Base-by-base conservation (phyloP, 2,329 filamentous ascomycete genomes). In the Teratosphaeria nubilosa region DNA sequence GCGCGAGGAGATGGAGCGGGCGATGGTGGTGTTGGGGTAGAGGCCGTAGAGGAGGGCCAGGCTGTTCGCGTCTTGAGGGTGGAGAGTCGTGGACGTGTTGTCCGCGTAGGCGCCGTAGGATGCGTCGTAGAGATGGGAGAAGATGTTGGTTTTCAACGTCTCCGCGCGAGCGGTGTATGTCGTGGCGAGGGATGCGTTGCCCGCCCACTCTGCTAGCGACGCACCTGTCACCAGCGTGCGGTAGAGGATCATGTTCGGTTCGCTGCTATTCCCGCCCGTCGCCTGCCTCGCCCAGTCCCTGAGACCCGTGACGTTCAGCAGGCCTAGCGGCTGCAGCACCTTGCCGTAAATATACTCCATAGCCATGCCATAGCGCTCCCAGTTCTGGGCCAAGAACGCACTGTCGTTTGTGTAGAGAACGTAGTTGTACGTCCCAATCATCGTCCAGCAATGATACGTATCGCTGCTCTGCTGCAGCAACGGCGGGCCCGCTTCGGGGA, bases 1-100 rank as follows among this genome's bases (percentile, higher is more conserved):
- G n/a, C 69, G 68, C 2, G 61, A 56, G 30, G 73, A 76, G 55
- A 79, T 68, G 20, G 63, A 65, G 56, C 70, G 67, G 0, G 61
- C 62, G 6, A 61, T 59, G 14, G 66, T 68, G 41, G 64, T 71
- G 55, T 70, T 72, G 55, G 70, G 66, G 51, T 75, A 64, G 20
- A 76, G 62, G 55, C 70, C 72, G 58, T 71, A 70, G 54, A 74
- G 63, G n/a, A 76, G 61, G 0, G 76, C 68, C 73, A 74, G 75
- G 53, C 66, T 62, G 56, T 76, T 76, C 5, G 74, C 82, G 61
- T 85, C 82, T 70, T 87, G 82, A 0, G 83, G 82, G 60, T 70
- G 63, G 1, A 75, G 65, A 5, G 62, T 66, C 5, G 72, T 74
- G 56, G 62, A 55, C 7, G 71, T 73, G 10, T 70, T 75, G 60